These are phyloP conservation scores for Chrysanthemum makinoi DNA, from an alignment of 129 eudicot genomes.

Conservation along the genomic window DNA sequence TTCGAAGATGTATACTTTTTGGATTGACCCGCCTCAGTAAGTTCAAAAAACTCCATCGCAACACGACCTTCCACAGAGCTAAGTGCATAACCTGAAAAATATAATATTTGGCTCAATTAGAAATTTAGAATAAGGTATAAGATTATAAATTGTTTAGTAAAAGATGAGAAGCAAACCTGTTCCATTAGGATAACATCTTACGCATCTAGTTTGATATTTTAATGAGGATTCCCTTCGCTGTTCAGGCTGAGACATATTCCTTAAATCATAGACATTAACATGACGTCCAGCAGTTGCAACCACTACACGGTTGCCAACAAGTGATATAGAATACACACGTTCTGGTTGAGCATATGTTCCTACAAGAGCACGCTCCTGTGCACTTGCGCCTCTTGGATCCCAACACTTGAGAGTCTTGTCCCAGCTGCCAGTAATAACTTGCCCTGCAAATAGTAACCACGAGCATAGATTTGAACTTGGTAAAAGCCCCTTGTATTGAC, in stretches of 20 bases:
- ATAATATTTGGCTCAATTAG: not conserved
- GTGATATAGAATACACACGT: conserved; percentile 84
- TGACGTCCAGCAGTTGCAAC: conserved; percentile 95
- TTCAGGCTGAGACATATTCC: conserved; percentile 94
- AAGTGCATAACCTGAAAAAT: conserved; percentile 79
- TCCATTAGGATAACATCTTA: conserved; percentile 87
- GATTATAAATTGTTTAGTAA: not conserved
- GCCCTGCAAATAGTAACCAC: conserved; percentile 40
- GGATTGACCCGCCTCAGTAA: conserved; percentile 82
- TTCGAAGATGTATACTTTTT: conserved; percentile 53
- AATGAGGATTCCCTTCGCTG: conserved; percentile 84
- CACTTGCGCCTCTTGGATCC: conserved; percentile 95
- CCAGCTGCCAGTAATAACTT: conserved; percentile 91
- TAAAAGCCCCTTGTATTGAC: not conserved
- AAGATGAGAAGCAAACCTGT: conserved; percentile 49
- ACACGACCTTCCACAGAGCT: conserved; percentile 95
- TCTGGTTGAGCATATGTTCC: conserved; percentile 88
- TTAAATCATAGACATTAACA: conserved; percentile 84
- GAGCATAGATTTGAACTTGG: not conserved
- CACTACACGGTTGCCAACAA: conserved; percentile 78
- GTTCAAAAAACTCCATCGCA: conserved; percentile 91
- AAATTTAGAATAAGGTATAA: not conserved
- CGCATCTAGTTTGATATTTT: conserved; percentile 92
- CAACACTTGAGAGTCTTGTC: conserved; percentile 88
- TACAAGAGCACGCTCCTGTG: conserved; percentile 80